Evolutionary conservation across 108 stramenopile genomes (phyloP).

Genomic region (Fistulifera solaris): DNA sequence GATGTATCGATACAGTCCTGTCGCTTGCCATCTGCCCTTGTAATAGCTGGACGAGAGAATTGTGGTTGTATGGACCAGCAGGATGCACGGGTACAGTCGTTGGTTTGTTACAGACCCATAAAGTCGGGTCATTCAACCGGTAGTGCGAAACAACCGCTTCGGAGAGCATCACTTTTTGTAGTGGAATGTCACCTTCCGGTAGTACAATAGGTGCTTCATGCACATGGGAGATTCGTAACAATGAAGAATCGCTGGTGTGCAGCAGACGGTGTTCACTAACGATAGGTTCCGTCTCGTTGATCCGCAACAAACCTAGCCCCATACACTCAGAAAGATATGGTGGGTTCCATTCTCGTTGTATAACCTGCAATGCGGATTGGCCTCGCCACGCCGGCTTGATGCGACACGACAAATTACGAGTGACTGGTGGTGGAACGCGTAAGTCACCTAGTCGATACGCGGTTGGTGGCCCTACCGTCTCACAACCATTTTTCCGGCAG

Average conservation of each 20-base stretch:
- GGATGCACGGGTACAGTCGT: slow-evolving; percentile 71
- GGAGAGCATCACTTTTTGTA: slow-evolving; percentile 44
- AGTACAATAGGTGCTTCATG: slow-evolving; percentile 69
- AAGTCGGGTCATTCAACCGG: slow-evolving; percentile 7
- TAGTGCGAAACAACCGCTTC: slow-evolving; percentile 19
- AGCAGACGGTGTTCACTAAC: slow-evolving; percentile 9
- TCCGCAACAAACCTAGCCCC: slow-evolving; percentile 35
- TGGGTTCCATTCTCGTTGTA: slow-evolving; percentile 45
- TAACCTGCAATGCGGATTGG: slow-evolving; percentile 30
- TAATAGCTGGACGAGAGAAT: slow-evolving; percentile 64
- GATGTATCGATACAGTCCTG: slow-evolving; percentile 28
- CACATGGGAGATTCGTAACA: slow-evolving; percentile 63
- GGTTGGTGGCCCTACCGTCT: background rate
- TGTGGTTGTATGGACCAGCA: slow-evolving; percentile 71
- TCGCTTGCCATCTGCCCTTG: slow-evolving; percentile 56
- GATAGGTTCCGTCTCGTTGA: slow-evolving; percentile 40
- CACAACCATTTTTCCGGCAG: too few species aligned
- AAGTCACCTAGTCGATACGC: slow-evolving; percentile 17
- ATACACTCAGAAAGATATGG: slow-evolving; percentile 24
- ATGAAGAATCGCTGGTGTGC: slow-evolving; percentile 59
- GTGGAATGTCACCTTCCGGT: slow-evolving; percentile 29
- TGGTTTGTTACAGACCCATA: slow-evolving; percentile 71
- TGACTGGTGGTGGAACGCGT: slow-evolving; percentile 46
- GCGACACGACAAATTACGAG: slow-evolving; percentile 35
- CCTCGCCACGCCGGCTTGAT: slow-evolving; percentile 77